A percentile compares a stretch with the other conserved stretches of the same genome.
Evolutionary conservation across 2,329 filamentous ascomycete species (phyloP).

Genomic region (Fusarium buharicum): DNA sequence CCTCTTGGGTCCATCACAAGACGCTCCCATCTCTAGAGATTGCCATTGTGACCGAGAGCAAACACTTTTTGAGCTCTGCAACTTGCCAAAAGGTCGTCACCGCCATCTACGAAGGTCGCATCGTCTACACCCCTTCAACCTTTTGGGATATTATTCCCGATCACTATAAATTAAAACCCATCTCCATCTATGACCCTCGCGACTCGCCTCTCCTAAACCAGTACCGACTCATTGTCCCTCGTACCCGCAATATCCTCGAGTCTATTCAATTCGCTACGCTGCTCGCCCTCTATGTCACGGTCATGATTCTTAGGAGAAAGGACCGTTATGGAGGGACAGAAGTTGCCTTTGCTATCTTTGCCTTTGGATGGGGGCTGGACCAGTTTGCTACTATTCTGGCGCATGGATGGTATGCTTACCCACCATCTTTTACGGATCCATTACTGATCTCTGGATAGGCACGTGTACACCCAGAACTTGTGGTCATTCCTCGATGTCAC

Average conservation of each 20-base stretch:
- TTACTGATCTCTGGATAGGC: conserved; percentile 57
- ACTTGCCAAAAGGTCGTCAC: conserved; percentile 85
- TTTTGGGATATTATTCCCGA: conserved; percentile 88
- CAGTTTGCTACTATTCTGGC: conserved; percentile 81
- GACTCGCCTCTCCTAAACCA: conserved; percentile 82
- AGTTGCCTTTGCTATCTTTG: conserved; percentile 75
- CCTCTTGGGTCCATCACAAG: conserved; percentile 61
- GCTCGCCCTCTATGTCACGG: conserved; percentile 73
- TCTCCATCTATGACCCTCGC: conserved; percentile 81
- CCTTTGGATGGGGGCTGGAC: conserved; percentile 81
- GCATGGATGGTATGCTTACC: conserved; percentile 66
- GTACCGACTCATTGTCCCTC: conserved; percentile 83
- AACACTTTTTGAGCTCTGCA: conserved; percentile 78
- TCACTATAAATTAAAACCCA: conserved; percentile 85
- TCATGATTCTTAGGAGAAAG: conserved; percentile 76
- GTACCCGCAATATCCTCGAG: conserved; percentile 80
- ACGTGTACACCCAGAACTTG: conserved; percentile 86
- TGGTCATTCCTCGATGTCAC: conserved; percentile 89
- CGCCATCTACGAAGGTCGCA: conserved; percentile 81
- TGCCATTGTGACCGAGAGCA: conserved; percentile 84
- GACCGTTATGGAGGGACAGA: conserved; percentile 67
- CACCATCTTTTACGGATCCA: background rate
- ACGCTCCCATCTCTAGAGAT: conserved; percentile 83
- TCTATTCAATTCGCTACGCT: conserved; percentile 77
- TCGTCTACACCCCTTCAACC: conserved; percentile 83